Conservation (phyloP, 176 grass and related monocot species). For the Saccharum officinarum region DNA sequence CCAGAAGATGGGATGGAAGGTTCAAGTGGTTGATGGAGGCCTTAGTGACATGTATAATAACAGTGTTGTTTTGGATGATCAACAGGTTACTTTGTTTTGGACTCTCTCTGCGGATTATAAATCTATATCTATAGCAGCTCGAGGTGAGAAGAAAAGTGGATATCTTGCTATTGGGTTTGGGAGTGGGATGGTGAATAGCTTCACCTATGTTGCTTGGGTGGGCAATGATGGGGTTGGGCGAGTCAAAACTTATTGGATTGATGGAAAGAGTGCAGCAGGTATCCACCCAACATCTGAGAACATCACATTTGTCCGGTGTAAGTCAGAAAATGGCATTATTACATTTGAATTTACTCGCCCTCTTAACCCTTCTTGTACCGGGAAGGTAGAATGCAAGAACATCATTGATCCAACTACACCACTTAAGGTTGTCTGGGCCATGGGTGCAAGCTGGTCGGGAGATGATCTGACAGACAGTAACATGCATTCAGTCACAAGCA, state of each 20-base stretch:
- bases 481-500: conserved; percentile 84
- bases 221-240: conserved; percentile 64
- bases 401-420: conserved; percentile 81
- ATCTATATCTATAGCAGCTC: conserved; percentile 78
- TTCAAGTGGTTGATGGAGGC: conserved; percentile 87
- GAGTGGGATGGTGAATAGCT: conserved; percentile 68
- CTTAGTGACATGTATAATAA: conserved; percentile 91
- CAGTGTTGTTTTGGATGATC: conserved; percentile 69
- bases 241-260: conserved; percentile 79
- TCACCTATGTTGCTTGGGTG: conserved; percentile 74
- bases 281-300: conserved; percentile 72
- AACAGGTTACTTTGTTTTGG: conserved; percentile 73
- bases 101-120: conserved; percentile 62
- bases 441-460: conserved; percentile 73
- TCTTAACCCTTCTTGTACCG: conserved; percentile 61
- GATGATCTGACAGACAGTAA: conserved; percentile 58
- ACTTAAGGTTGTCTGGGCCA: conserved; percentile 87
- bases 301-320: conserved; percentile 69
- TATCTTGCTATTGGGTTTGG: conserved; percentile 83
- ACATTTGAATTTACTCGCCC: conserved; percentile 84
- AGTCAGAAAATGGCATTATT: conserved; percentile 74
- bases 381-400: conserved; percentile 67
- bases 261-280: conserved; percentile 55
- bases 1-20: conserved; percentile 95
- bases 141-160: conserved; percentile 67